A percentile compares a stretch with the other conserved stretches of the same genome.
phyloP scores from a whole-genome alignment of 495 filamentous ascomycete species.

The Recurvomyces mirabilis region DNA sequence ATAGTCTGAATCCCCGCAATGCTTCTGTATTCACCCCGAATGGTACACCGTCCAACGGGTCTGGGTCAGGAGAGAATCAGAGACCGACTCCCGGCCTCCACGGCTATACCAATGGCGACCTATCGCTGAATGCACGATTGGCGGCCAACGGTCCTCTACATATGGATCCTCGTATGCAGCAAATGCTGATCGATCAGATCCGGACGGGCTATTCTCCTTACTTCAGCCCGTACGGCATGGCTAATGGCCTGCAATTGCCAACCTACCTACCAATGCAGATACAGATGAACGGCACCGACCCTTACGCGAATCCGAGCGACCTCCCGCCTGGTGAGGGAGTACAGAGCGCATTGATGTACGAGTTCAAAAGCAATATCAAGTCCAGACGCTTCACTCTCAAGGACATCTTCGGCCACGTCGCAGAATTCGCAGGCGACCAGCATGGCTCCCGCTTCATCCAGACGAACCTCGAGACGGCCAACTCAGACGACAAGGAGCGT shows the following conservation, averaged over 20 bases:
- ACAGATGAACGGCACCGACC: constrained; percentile 28
- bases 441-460: constrained; percentile 95
- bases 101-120: neutral
- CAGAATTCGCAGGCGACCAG: constrained; percentile 93
- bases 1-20: too few species aligned
- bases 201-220: constrained; percentile 15
- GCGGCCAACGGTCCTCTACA: constrained; percentile 18
- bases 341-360: constrained; percentile 53
- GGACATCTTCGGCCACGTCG: constrained; percentile 81
- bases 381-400: constrained; percentile 76
- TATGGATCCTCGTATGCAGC: constrained; percentile 18
- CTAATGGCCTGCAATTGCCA: constrained; percentile 22
- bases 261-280: constrained; percentile 26
- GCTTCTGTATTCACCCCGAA: neutral
- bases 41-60: neutral
- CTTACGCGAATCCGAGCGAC: constrained; percentile 46
- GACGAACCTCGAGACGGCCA: constrained; percentile 84
- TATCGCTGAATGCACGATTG: neutral
- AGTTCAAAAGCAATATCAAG: constrained; percentile 19
- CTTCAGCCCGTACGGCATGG: constrained; percentile 22
- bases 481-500: constrained; percentile 93
- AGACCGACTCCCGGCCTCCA: neutral
- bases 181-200: constrained; percentile 15
- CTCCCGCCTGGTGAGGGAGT: constrained; percentile 53
- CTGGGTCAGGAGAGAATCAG: neutral